phyloP scores from a whole-genome alignment of 2,329 filamentous ascomycete genomes.

The Tolypocladium album region DNA sequence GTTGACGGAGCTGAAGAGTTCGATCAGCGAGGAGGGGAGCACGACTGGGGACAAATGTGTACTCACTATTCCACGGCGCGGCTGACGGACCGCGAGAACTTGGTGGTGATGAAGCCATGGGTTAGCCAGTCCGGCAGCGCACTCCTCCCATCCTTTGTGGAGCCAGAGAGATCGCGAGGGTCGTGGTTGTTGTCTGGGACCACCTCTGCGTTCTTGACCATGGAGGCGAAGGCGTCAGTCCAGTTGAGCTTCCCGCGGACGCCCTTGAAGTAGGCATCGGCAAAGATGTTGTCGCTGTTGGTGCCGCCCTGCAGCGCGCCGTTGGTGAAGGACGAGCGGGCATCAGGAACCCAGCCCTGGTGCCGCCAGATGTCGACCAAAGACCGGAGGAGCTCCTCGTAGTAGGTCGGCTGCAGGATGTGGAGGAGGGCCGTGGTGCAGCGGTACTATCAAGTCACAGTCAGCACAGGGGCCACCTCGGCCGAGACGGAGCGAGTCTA shows the following conservation, averaged over 20 bases:
- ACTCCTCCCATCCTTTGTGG: slow-evolving; percentile 57
- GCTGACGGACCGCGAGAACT: slow-evolving; percentile 49
- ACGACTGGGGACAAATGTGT: background rate
- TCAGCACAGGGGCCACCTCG: slow-evolving; percentile 2
- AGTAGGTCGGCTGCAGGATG: slow-evolving; percentile 49
- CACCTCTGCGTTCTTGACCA: slow-evolving; percentile 57
- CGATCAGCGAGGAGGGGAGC: background rate
- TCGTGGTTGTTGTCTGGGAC: slow-evolving; percentile 49
- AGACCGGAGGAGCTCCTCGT: slow-evolving; percentile 56
- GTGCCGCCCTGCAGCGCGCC: slow-evolving; percentile 59
- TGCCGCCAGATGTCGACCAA: slow-evolving; percentile 58
- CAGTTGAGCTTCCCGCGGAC: slow-evolving; percentile 53
- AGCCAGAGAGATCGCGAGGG: slow-evolving; percentile 44
- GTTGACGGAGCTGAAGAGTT: slow-evolving; percentile 38
- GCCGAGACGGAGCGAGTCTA: background rate
- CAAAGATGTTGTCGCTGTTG: slow-evolving; percentile 61
- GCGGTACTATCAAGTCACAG: slow-evolving; percentile 34
- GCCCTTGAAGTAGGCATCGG: slow-evolving; percentile 62
- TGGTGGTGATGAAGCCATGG: slow-evolving; percentile 54
- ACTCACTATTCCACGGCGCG: slow-evolving; percentile 53
- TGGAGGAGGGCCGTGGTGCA: slow-evolving; percentile 56
- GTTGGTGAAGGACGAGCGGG: slow-evolving; percentile 57
- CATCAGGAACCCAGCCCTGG: slow-evolving; percentile 55
- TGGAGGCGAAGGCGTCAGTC: slow-evolving; percentile 49
- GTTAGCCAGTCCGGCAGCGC: slow-evolving; percentile 59